Evolutionary conservation across 371 early-diverging fungal genomes (phyloP), one percentile per base, ranked within the genome.

Genomic region (Rhizopus stolonifer): DNA sequence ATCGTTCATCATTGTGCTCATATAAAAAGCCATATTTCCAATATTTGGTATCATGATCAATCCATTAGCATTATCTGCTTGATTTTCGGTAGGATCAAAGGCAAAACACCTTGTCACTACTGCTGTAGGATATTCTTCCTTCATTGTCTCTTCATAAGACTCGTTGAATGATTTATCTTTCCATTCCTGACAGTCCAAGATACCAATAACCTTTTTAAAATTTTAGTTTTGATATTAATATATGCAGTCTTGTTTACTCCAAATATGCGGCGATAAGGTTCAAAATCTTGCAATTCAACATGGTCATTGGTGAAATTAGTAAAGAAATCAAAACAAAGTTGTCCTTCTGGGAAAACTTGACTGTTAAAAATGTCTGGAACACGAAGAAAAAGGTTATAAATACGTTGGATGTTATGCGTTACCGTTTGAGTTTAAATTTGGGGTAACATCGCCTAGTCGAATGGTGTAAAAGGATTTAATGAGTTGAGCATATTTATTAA

Each of bases 121-220:
- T 5, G 85, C 80, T 4, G 87, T 72, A 0, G 90, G 89, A 58
- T 89, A 84, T 60, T 23, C 81, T 79, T 33, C 77, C 69, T 19
- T 80, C 81, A 61, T 36, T 1, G 90, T 91, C 38, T 79, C 70
- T 36, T 74, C 69, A 54, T 78, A 73, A 7, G 86, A 85, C 64
- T 89, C 82, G 11, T 70, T 65, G 29, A 92, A 60, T 57, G 81
- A 77, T 34, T 72, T 74, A 34, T 78, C 75, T 31, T 81, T 72
- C 81, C 82, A 86, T 57, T 89, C 88, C 60, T 81, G 79, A 63
- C 92, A 91, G 60, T 90, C 84, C 86, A 88, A 86, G 39, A 91
- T 88, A 39, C 91, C 91, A 70, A 90, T 85, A 18, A 90, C 87
- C 90, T 63, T 39, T 10, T 9, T 18, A 24, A 24, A 21, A 25